phyloP scores from a whole-genome alignment of 345 rosid genomes.

The Hirschfeldia incana region DNA sequence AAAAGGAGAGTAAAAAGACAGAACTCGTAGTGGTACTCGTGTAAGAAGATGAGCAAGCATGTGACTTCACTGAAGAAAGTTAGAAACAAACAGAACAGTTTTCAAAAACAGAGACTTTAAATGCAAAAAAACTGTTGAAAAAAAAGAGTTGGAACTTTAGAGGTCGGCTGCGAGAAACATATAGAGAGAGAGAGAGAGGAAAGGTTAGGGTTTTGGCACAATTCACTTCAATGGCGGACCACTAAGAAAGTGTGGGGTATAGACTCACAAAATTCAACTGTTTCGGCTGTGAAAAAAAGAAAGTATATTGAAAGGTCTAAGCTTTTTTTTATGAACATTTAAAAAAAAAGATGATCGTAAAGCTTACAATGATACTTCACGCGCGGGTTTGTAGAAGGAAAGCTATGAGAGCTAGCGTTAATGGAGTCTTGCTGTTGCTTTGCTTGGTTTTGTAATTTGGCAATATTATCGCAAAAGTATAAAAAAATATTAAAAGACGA shows the following conservation, averaged over 20 bases:
- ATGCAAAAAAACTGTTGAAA: constrained; percentile 22
- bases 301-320: constrained; percentile 20
- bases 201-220: constrained; percentile 37
- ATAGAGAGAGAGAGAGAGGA: constrained; percentile 28
- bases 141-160: constrained; percentile 9
- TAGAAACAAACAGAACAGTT: constrained; percentile 10
- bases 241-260: constrained; percentile 40
- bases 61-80: constrained; percentile 28
- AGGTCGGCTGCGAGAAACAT: constrained; percentile 18
- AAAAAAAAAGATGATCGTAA: not conserved
- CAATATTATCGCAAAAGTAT: not conserved
- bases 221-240: constrained; percentile 43
- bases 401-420: constrained; percentile 34
- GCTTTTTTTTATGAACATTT: constrained; percentile 14
- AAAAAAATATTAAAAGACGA: not conserved
- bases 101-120: constrained; percentile 38
- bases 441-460: not conserved
- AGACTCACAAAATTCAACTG: constrained; percentile 31
- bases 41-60: constrained; percentile 26
- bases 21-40: constrained; percentile 13
- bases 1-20: not conserved
- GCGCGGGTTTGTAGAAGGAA: constrained; percentile 19
- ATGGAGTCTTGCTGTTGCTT: constrained; percentile 34
- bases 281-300: constrained; percentile 28
- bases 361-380: constrained; percentile 26